These are phyloP conservation scores for Leishmania lainsoni DNA, from an alignment of 208 protist genomes.

Conservation along the genomic window DNA sequence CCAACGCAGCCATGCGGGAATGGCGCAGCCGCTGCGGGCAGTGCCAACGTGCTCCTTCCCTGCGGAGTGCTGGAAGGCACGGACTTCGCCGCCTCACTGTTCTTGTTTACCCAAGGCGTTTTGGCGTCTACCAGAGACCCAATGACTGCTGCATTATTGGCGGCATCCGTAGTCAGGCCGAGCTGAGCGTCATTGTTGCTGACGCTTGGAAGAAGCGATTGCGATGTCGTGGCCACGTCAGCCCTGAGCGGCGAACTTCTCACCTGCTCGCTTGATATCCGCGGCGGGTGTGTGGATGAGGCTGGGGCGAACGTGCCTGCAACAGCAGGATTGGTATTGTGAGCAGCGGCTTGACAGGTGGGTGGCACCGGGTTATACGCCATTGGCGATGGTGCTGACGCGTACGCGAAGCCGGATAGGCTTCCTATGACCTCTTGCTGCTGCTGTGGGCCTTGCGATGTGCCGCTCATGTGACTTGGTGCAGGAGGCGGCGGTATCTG, in stretches of 20 bases:
- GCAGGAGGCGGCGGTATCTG: not conserved
- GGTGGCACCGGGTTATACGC: not conserved
- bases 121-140: not conserved
- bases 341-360: not conserved
- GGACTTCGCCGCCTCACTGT: not conserved
- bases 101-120: not conserved
- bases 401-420: slow-evolving; percentile 2
- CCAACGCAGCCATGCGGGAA: not conserved
- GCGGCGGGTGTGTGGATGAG: not conserved
- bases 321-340: not conserved
- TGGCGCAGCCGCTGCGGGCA: not conserved
- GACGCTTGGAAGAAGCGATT: not conserved
- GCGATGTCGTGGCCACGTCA: not conserved
- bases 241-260: not conserved
- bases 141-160: not conserved
- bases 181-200: not conserved
- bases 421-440: not conserved
- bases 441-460: not conserved
- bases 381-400: not conserved
- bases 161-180: not conserved
- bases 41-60: not conserved
- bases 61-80: not conserved
- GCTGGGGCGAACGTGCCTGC: not conserved
- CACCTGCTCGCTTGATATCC: not conserved
- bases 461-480: not conserved